Evolutionary conservation across 2,329 filamentous ascomycete genomes (phyloP), one percentile per base, ranked within the genome.

Genomic region (Aureobasidium lini): DNA sequence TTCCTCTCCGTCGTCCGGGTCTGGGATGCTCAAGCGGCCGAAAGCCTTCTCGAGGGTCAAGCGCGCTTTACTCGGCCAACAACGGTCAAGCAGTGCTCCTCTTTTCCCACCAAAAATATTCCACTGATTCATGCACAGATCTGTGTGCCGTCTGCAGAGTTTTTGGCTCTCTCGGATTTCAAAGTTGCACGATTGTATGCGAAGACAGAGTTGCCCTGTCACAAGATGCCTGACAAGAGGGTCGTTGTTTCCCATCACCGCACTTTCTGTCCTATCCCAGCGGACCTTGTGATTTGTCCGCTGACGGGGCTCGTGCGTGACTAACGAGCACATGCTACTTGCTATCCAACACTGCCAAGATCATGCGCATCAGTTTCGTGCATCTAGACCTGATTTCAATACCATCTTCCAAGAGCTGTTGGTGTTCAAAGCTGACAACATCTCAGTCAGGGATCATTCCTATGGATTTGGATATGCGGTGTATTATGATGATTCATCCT

Each of bases 231-330:
- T 54, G 29, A 28, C 18, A 8, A 40, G 18, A 29, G 18, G 28
- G 28, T 34, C 11, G 23, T 42, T 40, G 28, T 37, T 23, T 23
- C 23, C 23, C 23, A 23, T 43, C 37, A n/a, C 28, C 50, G 32
- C 50, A 43, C 29, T 42, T 23, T 28, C 42, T 28, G 16, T 28
- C 16, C 42, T 44, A 28, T 23, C 18, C 42, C 42, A 23, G 16
- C 18, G 6, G 16, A 16, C 16, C 42, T 53, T 32, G 28, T 56
- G 52, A 56, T 56, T 56, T 56, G 52, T 44, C 52, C 52, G 52
- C 40, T 56, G 52, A 56, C 16, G 2, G 29, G 52, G 40, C 52
- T 46, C 52, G 52, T 56, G 52, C 52, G 16, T 15, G 31, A 53
- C 48, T 52, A 52, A 31, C 11, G 48, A 52, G 34, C 48, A 29